Conservation (phyloP, 495 filamentous ascomycete genomes). For the Daldinia concentrica region DNA sequence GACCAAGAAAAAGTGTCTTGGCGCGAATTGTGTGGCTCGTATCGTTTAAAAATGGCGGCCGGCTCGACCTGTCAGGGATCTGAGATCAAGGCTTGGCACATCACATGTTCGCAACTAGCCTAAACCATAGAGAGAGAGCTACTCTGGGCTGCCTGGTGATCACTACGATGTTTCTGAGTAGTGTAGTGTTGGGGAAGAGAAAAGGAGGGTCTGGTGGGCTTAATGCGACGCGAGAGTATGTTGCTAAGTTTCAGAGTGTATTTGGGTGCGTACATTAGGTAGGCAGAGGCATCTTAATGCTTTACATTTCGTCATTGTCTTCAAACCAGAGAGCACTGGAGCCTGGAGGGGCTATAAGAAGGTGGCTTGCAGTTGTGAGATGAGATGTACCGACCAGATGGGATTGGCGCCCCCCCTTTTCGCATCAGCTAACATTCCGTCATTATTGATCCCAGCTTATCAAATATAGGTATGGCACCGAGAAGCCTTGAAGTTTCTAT, state of each 20-base stretch:
- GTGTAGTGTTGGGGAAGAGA: slow-evolving; percentile 1
- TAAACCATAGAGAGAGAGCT: slow-evolving; percentile 16
- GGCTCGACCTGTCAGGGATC: slow-evolving; percentile 40
- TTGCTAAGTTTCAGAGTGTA: slow-evolving; percentile 15
- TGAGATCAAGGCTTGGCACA: slow-evolving; percentile 40
- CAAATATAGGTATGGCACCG: slow-evolving; percentile 9
- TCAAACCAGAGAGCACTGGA: slow-evolving; percentile 3
- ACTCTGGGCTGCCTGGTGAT: slow-evolving; percentile 27
- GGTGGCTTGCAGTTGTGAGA: slow-evolving; percentile 38
- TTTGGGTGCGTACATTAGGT: slow-evolving; percentile 7
- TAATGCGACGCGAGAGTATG: slow-evolving; percentile 16
- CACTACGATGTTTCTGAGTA: slow-evolving; percentile 15
- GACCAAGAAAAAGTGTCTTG: slow-evolving; percentile 22
- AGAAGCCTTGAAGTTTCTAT: neutral
- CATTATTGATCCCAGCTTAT: neutral
- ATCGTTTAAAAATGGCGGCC: slow-evolving; percentile 23
- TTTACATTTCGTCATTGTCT: neutral
- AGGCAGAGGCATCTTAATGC: neutral
- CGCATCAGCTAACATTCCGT: neutral
- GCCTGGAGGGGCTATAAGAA: slow-evolving; percentile 22
- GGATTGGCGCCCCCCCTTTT: slow-evolving; percentile 4
- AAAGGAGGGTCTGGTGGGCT: slow-evolving; percentile 42
- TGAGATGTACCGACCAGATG: slow-evolving; percentile 29
- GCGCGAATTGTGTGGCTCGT: slow-evolving; percentile 40
- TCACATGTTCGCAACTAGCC: slow-evolving; percentile 37